Conservation (phyloP, 331 rosid genomes). For the Dryas integrifolia region DNA sequence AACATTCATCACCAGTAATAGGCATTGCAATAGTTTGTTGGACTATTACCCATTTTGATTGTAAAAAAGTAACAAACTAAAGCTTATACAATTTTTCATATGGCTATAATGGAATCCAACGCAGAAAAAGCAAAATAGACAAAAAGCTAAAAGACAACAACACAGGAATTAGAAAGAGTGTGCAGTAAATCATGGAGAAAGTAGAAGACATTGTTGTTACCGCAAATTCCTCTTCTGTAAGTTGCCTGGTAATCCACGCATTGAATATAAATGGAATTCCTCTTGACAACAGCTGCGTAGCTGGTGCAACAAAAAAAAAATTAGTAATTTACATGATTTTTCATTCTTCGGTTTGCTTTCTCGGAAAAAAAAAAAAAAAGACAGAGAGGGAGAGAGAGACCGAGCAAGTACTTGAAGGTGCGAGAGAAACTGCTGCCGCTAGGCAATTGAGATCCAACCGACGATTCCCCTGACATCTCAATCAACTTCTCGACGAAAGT, state of each 20-base stretch:
- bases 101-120: not conserved
- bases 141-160: not conserved
- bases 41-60: not conserved
- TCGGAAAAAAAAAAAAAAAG: not conserved
- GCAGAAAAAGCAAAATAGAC: not conserved
- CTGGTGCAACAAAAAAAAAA: constrained; percentile 33
- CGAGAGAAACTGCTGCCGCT: constrained; percentile 55
- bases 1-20: not conserved
- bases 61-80: not conserved
- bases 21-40: not conserved
- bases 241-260: constrained; percentile 90
- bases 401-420: constrained; percentile 82
- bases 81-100: not conserved
- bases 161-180: not conserved
- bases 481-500: not conserved
- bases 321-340: not conserved
- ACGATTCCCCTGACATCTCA: constrained; percentile 38
- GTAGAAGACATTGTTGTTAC: constrained; percentile 33
- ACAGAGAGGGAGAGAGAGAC: constrained; percentile 33
- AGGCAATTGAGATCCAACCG: constrained; percentile 20
- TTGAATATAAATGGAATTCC: constrained; percentile 93
- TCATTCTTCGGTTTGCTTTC: not conserved
- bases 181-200: not conserved
- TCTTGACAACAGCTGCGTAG: constrained; percentile 93
- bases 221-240: constrained; percentile 85